Evolutionary conservation across 163 green algal species (phyloP).

Genomic region (Scenedesmus sp.): DNA sequence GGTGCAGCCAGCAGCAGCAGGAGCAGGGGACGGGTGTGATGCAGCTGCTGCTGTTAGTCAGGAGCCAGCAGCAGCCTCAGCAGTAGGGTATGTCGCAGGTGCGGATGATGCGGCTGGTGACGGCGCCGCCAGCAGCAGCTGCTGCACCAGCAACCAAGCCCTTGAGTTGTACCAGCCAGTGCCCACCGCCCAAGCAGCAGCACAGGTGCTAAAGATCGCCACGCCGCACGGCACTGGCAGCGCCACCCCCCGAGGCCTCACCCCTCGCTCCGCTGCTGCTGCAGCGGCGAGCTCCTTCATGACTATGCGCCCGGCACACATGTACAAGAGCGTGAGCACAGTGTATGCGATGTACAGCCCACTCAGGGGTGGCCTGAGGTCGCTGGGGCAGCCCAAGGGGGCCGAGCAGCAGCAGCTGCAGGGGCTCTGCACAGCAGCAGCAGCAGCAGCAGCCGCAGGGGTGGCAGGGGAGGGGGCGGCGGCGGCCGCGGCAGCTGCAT

Average conservation of each 20-base stretch:
- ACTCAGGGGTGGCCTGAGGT: background rate
- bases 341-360: constrained; percentile 55
- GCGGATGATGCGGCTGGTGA: background rate
- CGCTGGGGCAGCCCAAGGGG: constrained; percentile 21
- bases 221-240: background rate
- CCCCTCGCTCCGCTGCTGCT: constrained; percentile 20
- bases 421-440: constrained; percentile 10
- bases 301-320: constrained; percentile 41
- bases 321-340: constrained; percentile 46
- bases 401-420: background rate
- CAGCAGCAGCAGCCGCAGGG: constrained; percentile 3
- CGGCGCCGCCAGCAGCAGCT: constrained; percentile 2
- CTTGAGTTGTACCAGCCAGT: background rate
- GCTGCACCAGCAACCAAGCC: constrained; percentile 5
- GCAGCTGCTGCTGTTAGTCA: background rate
- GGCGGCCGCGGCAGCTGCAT: background rate
- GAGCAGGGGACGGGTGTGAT: background rate
- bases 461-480: background rate
- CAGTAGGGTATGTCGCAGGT: background rate
- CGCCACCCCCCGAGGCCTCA: background rate
- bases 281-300: constrained; percentile 18
- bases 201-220: background rate
- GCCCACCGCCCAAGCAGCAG: background rate
- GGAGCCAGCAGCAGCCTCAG: background rate
- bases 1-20: background rate